A percentile compares a stretch with the other conserved stretches of the same genome.
phyloP scores from a whole-genome alignment of 2,329 filamentous ascomycete species.

The Dothideomycetes sp. region DNA sequence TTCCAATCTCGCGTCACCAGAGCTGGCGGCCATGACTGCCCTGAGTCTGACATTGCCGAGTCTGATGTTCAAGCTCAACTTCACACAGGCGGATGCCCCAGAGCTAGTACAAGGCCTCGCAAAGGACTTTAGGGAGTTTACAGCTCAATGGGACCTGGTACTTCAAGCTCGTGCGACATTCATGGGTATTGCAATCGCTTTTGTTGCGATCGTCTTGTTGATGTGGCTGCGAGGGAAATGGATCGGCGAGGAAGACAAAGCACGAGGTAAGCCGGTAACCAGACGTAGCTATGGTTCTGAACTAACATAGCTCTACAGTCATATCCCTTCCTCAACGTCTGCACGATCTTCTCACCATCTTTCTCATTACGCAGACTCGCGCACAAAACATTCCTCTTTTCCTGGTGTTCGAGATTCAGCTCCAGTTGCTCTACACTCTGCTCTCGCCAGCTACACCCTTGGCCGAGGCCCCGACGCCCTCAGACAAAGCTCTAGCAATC shows the following conservation, averaged over 20 bases:
- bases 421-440: constrained; percentile 15
- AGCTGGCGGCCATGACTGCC: constrained; percentile 20
- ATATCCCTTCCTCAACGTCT: constrained; percentile 19
- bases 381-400: constrained; percentile 78
- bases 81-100: constrained; percentile 77
- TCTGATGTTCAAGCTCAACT: constrained; percentile 79
- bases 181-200: constrained; percentile 20
- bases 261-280: neutral
- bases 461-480: neutral
- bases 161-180: constrained; percentile 26
- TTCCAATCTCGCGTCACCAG: constrained; percentile 16
- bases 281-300: neutral
- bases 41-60: constrained; percentile 43
- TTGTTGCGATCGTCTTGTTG: constrained; percentile 14
- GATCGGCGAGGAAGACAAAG: neutral
- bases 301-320: neutral
- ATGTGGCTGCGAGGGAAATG: neutral
- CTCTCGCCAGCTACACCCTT: constrained; percentile 8
- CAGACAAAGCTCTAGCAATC: constrained; percentile 2
- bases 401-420: constrained; percentile 57
- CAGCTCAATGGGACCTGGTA: constrained; percentile 20
- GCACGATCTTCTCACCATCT: constrained; percentile 62
- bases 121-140: constrained; percentile 16
- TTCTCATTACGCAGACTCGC: constrained; percentile 79
- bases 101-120: constrained; percentile 48